phyloP scores from a whole-genome alignment of 768 basidiomycete genomes.

The Phlebiopsis gigantea region DNA sequence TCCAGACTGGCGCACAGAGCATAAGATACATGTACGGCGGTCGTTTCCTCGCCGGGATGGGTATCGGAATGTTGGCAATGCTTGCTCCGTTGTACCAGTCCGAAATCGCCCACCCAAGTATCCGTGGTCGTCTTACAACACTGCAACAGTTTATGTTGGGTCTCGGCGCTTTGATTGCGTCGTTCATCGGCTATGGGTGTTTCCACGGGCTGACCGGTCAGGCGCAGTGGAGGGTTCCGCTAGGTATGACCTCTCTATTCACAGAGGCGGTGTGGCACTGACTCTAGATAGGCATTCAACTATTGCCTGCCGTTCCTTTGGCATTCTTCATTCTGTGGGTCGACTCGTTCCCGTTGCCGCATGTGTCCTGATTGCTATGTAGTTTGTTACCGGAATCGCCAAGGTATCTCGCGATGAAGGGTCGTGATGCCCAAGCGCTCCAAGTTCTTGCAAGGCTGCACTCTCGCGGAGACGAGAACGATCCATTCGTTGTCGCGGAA shows the following conservation, averaged over 20 bases:
- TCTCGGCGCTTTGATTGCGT: constrained; percentile 40
- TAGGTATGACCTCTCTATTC: constrained; percentile 20
- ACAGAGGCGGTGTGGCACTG: neutral
- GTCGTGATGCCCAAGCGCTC: constrained; percentile 40
- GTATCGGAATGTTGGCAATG: constrained; percentile 42
- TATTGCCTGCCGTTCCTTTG: constrained; percentile 18
- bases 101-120: constrained; percentile 53
- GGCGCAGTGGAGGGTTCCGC: constrained; percentile 47
- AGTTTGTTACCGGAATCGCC: constrained; percentile 29
- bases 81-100: constrained; percentile 52
- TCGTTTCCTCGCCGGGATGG: constrained; percentile 44
- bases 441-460: constrained; percentile 44
- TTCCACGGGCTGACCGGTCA: constrained; percentile 21
- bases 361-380: neutral
- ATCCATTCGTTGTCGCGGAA: constrained; percentile 38
- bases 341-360: neutral
- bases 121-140: constrained; percentile 48
- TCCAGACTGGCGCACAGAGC: constrained; percentile 42
- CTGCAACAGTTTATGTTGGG: constrained; percentile 52
- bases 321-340: constrained; percentile 41
- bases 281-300: neutral
- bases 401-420: constrained; percentile 50
- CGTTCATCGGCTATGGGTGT: constrained; percentile 28
- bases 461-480: constrained; percentile 41
- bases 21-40: constrained; percentile 46